phyloP scores from a whole-genome alignment of 495 filamentous ascomycete species.

The Acidomyces sp. region DNA sequence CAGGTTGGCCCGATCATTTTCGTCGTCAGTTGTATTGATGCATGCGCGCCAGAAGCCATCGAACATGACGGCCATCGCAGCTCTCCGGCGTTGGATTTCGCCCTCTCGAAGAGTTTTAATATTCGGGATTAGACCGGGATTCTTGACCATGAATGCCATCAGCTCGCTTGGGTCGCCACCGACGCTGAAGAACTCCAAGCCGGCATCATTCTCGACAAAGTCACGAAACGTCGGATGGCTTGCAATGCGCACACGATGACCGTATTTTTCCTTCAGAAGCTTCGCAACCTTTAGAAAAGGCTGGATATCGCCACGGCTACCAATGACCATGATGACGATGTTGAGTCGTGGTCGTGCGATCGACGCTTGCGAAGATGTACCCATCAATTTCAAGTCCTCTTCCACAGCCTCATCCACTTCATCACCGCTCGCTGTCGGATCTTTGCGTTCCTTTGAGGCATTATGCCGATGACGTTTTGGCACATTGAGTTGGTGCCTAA shows the following conservation, averaged over 20 bases:
- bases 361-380: background rate
- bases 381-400: slow-evolving; percentile 7
- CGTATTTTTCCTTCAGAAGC: slow-evolving; percentile 51
- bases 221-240: slow-evolving; percentile 55
- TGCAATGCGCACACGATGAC: slow-evolving; percentile 56
- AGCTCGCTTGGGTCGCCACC: slow-evolving; percentile 60
- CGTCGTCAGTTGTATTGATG: slow-evolving; percentile 34
- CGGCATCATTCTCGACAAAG: slow-evolving; percentile 50
- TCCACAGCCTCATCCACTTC: background rate
- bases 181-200: slow-evolving; percentile 58
- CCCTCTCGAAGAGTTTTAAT: slow-evolving; percentile 51
- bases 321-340: slow-evolving; percentile 70
- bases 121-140: slow-evolving; percentile 56
- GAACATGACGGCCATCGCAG: slow-evolving; percentile 43
- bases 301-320: slow-evolving; percentile 62
- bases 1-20: slow-evolving; percentile 36
- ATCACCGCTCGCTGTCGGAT: background rate
- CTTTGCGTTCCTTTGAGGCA: background rate
- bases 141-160: slow-evolving; percentile 76
- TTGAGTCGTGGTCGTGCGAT: slow-evolving; percentile 41
- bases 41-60: slow-evolving; percentile 32
- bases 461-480: slow-evolving; percentile 7
- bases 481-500: slow-evolving; percentile 30
- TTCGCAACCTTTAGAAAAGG: slow-evolving; percentile 62
- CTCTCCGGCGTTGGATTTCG: slow-evolving; percentile 46